Evolutionary conservation across 2,329 filamentous ascomycete genomes (phyloP).

Genomic region (Fusarium drepaniforme): DNA sequence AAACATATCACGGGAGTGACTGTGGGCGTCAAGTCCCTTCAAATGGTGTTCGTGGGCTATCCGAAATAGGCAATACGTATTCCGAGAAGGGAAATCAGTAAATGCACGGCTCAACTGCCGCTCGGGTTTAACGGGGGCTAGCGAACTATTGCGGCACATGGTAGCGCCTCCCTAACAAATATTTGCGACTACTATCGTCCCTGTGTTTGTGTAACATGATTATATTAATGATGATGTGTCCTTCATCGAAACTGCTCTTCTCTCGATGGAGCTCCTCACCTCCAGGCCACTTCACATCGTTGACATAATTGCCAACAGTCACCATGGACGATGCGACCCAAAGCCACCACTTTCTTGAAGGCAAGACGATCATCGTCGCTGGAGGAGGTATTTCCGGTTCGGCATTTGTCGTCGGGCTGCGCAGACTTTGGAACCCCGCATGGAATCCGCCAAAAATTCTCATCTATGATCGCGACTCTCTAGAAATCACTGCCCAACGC

Average conservation of each 20-base stretch:
- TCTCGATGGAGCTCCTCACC: neutral
- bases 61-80: constrained; percentile 40
- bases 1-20: neutral
- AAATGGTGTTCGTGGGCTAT: neutral
- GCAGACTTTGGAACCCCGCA: constrained; percentile 51
- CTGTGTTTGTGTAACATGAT: neutral
- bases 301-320: neutral
- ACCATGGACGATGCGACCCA: constrained; percentile 19
- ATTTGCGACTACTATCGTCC: neutral
- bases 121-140: neutral
- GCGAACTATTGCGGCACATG: neutral
- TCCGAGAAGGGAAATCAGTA: constrained; percentile 41
- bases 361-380: constrained; percentile 57
- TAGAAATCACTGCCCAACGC: constrained; percentile 44
- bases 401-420: constrained; percentile 55
- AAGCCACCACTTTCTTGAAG: constrained; percentile 48
- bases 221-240: neutral
- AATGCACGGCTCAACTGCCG: constrained; percentile 31
- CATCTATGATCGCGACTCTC: constrained; percentile 57
- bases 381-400: constrained; percentile 59
- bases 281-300: neutral
- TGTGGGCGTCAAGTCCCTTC: neutral
- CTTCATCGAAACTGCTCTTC: neutral
- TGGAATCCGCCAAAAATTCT: constrained; percentile 49
- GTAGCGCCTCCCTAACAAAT: neutral